These are phyloP conservation scores for Zygoascus biomembranicola DNA, from an alignment of 805 yeast genomes.

Conservation along the genomic window DNA sequence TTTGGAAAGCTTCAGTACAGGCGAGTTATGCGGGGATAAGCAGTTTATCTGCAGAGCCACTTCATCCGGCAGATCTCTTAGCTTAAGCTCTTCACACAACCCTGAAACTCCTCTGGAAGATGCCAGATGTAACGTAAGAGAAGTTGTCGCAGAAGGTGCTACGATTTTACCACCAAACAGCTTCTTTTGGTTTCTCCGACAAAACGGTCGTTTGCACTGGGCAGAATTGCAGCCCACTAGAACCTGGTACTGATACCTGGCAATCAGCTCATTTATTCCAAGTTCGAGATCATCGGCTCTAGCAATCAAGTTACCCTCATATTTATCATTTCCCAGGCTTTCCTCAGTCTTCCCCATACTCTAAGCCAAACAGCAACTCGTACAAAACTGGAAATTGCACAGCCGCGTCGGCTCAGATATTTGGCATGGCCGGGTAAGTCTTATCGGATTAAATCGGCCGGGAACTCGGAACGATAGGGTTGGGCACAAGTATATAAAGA, in stretches of 20 bases:
- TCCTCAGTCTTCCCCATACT: too few species aligned
- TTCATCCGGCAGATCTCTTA: not conserved
- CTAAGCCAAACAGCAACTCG: too few species aligned
- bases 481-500: not conserved
- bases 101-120: constrained; percentile 5
- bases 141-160: constrained; percentile 6
- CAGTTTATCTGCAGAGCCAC: not conserved
- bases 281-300: not conserved
- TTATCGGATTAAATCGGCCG: not conserved
- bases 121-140: constrained; percentile 14
- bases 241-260: constrained; percentile 14
- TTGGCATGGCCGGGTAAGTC: not conserved
- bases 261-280: constrained; percentile 2
- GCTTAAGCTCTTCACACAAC: not conserved
- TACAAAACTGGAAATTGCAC: not conserved
- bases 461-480: not conserved
- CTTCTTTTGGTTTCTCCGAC: constrained; percentile 6
- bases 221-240: constrained; percentile 10
- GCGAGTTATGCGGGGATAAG: constrained; percentile 6
- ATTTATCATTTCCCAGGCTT: too few species aligned
- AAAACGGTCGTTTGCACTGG: constrained; percentile 10
- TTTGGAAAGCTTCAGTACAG: not conserved
- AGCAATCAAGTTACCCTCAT: too few species aligned
- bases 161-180: constrained; percentile 9
- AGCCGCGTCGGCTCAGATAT: not conserved